Percentiles rank a stretch among this genome's conserved stretches.
Evolutionary conservation across 352 stramenopile species (phyloP).

Genomic region (Pythium phragmiticola): DNA sequence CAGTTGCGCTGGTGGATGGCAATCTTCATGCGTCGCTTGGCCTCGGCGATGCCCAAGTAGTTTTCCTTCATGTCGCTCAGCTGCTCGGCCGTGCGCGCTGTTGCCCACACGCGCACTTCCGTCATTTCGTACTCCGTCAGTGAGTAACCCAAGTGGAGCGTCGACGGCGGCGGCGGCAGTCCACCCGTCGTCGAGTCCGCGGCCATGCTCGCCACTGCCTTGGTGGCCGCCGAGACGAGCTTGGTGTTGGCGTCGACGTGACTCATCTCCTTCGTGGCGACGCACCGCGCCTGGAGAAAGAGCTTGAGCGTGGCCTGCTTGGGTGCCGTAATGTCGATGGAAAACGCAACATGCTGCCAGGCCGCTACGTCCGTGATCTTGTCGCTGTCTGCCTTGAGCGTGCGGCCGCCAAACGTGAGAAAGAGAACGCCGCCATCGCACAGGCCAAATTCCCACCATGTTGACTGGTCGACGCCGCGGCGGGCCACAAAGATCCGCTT

Average conservation of each 20-base stretch:
- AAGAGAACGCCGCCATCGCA: slow-evolving; percentile 45
- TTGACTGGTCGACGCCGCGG: slow-evolving; percentile 12
- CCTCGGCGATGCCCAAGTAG: slow-evolving; percentile 80
- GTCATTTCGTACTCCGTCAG: slow-evolving; percentile 68
- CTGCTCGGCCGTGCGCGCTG: slow-evolving; percentile 63
- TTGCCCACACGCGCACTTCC: slow-evolving; percentile 79
- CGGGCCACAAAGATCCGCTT: slow-evolving; percentile 19
- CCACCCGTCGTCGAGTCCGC: not conserved
- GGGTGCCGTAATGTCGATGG: slow-evolving; percentile 53
- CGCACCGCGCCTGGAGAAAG: slow-evolving; percentile 56
- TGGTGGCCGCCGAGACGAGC: slow-evolving; percentile 12
- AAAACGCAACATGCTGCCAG: slow-evolving; percentile 77
- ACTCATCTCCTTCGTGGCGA: slow-evolving; percentile 45
- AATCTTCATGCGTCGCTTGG: slow-evolving; percentile 84
- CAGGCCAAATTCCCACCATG: slow-evolving; percentile 49
- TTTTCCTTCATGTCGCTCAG: slow-evolving; percentile 86
- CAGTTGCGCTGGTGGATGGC: slow-evolving; percentile 83
- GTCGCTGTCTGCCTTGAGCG: slow-evolving; percentile 44
- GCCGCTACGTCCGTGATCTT: slow-evolving; percentile 36
- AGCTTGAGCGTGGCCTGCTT: slow-evolving; percentile 53
- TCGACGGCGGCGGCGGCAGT: slow-evolving; percentile 36
- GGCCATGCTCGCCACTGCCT: slow-evolving; percentile 4
- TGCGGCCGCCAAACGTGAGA: slow-evolving; percentile 45
- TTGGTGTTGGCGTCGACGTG: slow-evolving; percentile 37
- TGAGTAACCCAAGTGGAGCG: slow-evolving; percentile 43